Percentiles rank a stretch among this genome's conserved stretches.
Evolutionary conservation across 2,329 filamentous ascomycete genomes (phyloP).

Genomic region (Emydomyces testavorans): DNA sequence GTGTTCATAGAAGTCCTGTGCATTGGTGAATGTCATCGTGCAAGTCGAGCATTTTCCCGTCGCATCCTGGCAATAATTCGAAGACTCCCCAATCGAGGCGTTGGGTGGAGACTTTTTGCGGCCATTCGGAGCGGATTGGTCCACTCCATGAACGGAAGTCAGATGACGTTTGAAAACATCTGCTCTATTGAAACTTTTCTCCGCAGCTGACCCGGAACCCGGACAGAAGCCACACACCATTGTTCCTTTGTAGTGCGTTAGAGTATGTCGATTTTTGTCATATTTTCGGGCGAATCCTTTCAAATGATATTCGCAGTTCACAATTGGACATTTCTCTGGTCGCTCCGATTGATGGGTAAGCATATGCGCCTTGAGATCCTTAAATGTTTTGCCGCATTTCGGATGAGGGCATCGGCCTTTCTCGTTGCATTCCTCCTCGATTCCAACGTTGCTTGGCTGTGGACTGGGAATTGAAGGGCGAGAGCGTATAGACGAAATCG

Average conservation of each 20-base stretch:
- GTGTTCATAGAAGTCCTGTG: slow-evolving; percentile 97
- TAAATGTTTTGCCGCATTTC: slow-evolving; percentile 76
- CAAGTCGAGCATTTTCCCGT: slow-evolving; percentile 89
- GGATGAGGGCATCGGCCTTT: slow-evolving; percentile 67
- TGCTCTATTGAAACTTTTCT: slow-evolving; percentile 91
- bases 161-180: slow-evolving; percentile 94
- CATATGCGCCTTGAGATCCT: slow-evolving; percentile 88
- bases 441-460: slow-evolving; percentile 39
- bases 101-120: slow-evolving; percentile 56
- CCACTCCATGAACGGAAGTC: slow-evolving; percentile 80
- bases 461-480: slow-evolving; percentile 49
- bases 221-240: slow-evolving; percentile 96
- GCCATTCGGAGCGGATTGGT: slow-evolving; percentile 85
- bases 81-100: slow-evolving; percentile 47
- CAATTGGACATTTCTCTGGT: slow-evolving; percentile 87
- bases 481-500: slow-evolving; percentile 60
- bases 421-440: slow-evolving; percentile 49
- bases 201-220: slow-evolving; percentile 71
- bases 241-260: slow-evolving; percentile 93
- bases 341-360: slow-evolving; percentile 83
- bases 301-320: slow-evolving; percentile 79
- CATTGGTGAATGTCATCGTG: slow-evolving; percentile 67
- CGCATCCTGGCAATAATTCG: slow-evolving; percentile 61
- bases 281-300: slow-evolving; percentile 94
- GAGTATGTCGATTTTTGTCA: slow-evolving; percentile 86